Base-by-base conservation (phyloP, 768 basidiomycete genomes). In the Lactarius quietus region DNA sequence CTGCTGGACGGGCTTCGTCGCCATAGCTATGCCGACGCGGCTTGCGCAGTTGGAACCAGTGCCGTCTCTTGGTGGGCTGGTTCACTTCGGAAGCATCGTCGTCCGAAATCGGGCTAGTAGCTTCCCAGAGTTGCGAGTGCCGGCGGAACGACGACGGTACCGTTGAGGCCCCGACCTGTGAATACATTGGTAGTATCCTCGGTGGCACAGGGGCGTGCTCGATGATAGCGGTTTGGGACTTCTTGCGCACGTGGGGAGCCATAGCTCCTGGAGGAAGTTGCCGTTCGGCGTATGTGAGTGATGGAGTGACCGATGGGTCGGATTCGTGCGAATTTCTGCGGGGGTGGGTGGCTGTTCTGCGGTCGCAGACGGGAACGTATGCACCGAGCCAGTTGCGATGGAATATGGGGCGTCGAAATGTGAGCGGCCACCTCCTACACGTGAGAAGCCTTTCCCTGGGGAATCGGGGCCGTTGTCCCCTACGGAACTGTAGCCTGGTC, bases 361-460 rank as follows among this genome's bases (percentile, higher is more conserved):
- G 9, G 88, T 88, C 14, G 87, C 86, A 78, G 89, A 86, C 1
- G 88, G 83, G 62, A 70, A 62, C 26, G 64, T 65, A 51, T 65
- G 48, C 18, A 26, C 57, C 17, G 76, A 76, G 1, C 73, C 70
- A 18, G 80, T 75, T 15, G 83, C 76, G 59, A 92, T 91, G 1
- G 92, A 88, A 73, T 95, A 97, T 0, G 95, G 95, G 10, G 88
- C 78, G 62, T 93, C 89, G 57, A 87, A 90, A 70, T 94, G 88
- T 1, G 95, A 90, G 45, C 88, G 81, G 35, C 95, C 95, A 15
- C 95, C 95, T 17, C 91, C 89, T 2, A 98, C 84, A 56, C 93
- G 83, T 6, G 92, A 85, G 77, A 98, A 97, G 3, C 93, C 93
- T 55, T 73, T 72, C 5, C 69, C 69, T 29, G 76, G 59, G 67